Evolutionary conservation across 805 yeast genomes (phyloP).

Genomic region (Candida vaughaniae): DNA sequence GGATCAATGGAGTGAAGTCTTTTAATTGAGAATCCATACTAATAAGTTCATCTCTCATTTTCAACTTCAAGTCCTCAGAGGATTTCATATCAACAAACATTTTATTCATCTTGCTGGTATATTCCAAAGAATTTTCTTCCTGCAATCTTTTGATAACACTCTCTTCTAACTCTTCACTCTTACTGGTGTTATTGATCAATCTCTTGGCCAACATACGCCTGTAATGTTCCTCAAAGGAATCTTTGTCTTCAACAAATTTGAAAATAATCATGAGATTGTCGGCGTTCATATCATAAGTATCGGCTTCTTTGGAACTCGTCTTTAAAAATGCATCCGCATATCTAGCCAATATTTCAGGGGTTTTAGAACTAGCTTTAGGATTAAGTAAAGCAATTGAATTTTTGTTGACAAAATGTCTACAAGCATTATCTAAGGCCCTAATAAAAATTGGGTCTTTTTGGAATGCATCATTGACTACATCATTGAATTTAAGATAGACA

Average conservation of each 20-base stretch:
- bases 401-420: constrained; percentile 76
- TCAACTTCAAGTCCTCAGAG: constrained; percentile 69
- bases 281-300: constrained; percentile 70
- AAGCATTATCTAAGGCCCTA: constrained; percentile 86
- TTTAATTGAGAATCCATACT: constrained; percentile 29
- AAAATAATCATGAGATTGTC: constrained; percentile 86
- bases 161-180: constrained; percentile 84
- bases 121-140: constrained; percentile 86
- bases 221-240: constrained; percentile 91
- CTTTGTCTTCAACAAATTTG: constrained; percentile 88
- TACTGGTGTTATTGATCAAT: constrained; percentile 81
- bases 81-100: constrained; percentile 95
- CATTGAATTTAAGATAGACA: constrained; percentile 66
- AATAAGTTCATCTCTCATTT: constrained; percentile 47
- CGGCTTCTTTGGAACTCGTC: constrained; percentile 68
- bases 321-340: constrained; percentile 83
- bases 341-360: constrained; percentile 89
- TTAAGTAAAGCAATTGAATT: constrained; percentile 74
- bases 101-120: constrained; percentile 88
- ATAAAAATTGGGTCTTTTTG: constrained; percentile 74
- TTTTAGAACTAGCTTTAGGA: constrained; percentile 61
- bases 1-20: constrained; percentile 68
- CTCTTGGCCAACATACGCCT: constrained; percentile 87
- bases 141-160: constrained; percentile 80
- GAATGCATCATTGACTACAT: constrained; percentile 65